Conservation (phyloP, 257 asterid genomes). For the Solanum sejunctum region DNA sequence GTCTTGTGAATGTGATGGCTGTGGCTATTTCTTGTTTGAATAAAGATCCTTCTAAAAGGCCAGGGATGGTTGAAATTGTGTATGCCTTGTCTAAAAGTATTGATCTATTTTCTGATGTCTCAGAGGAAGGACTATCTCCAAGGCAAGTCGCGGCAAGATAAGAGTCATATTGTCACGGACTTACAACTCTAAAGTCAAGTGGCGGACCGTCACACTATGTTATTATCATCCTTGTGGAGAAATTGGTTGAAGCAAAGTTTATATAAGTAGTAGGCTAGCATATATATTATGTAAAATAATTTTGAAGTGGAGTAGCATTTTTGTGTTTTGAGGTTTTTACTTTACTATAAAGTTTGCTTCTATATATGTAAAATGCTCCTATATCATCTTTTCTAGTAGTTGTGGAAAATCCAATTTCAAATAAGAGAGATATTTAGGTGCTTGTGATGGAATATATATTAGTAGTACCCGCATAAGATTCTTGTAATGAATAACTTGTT, state of each 20-base stretch:
- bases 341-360: not conserved
- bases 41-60: slow-evolving; percentile 71
- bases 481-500: not conserved
- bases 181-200: no score
- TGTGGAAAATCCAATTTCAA: not conserved
- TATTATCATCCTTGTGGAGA: not conserved
- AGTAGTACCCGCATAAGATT: not conserved
- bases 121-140: slow-evolving; percentile 68
- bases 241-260: not conserved
- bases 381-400: not conserved
- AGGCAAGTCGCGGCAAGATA: slow-evolving; percentile 51
- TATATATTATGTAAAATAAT: not conserved
- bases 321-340: not conserved
- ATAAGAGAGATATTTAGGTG: not conserved
- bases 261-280: not conserved
- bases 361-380: not conserved
- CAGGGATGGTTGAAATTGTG: slow-evolving; percentile 88
- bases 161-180: not conserved
- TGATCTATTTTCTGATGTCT: slow-evolving; percentile 54
- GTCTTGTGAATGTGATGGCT: slow-evolving; percentile 47
- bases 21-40: slow-evolving; percentile 62
- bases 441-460: not conserved
- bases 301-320: not conserved
- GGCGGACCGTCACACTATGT: no score
- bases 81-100: slow-evolving; percentile 84